phyloP scores from a whole-genome alignment of 225 moss, liverwort and hornwort genomes.

The Pseudoscleropodium purum region DNA sequence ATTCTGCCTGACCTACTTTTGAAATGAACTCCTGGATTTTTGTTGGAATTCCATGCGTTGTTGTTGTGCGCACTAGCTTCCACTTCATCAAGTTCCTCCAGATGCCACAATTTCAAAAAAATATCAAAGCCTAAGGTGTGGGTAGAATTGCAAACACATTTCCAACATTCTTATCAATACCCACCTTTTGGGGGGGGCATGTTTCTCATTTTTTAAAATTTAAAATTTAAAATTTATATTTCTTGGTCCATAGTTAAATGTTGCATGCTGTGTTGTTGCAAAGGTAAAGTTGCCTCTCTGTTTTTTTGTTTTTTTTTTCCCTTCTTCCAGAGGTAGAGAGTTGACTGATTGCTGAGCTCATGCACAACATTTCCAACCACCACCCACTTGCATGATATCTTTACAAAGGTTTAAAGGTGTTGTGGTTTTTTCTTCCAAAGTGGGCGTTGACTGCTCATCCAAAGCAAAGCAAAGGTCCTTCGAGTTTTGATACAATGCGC shows the following conservation, averaged over 20 bases:
- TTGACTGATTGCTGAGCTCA: not conserved
- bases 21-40: not conserved
- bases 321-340: not conserved
- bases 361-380: not conserved
- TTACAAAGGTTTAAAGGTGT: not conserved
- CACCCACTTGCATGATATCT: not conserved
- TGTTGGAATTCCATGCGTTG: not conserved
- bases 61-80: no score
- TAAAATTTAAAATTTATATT: no score
- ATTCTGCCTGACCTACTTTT: not conserved
- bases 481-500: not conserved
- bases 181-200: not conserved
- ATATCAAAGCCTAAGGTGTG: not conserved
- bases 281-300: not conserved
- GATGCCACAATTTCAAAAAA: fast-evolving
- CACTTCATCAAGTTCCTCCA: not conserved
- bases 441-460: not conserved
- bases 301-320: not conserved
- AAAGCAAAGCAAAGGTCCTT: not conserved
- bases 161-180: not conserved
- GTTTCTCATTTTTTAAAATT: no score
- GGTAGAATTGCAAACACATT: not conserved
- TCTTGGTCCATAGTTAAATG: not conserved
- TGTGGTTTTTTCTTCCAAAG: not conserved
- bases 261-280: not conserved